Conservation (phyloP, 495 filamentous ascomycete genomes). For the Lasiosphaeriaceae sp. region DNA sequence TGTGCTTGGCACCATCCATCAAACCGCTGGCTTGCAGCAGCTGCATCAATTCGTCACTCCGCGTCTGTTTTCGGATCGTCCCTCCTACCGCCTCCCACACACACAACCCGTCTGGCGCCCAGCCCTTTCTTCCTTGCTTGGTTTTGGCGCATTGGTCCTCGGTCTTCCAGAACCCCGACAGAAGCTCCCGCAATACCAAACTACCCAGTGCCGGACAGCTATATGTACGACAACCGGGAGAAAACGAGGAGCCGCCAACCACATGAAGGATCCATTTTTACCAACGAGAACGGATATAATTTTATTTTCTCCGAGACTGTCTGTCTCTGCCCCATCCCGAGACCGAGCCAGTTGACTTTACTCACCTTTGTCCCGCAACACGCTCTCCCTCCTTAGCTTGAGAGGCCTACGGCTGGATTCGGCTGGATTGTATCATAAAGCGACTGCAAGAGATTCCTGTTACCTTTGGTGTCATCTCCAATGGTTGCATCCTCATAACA, state of each 20-base stretch:
- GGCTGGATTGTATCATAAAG: too few species aligned
- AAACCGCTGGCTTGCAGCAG: not conserved
- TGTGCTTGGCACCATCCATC: not conserved
- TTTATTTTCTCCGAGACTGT: too few species aligned
- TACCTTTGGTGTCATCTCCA: not conserved
- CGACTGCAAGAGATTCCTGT: not conserved
- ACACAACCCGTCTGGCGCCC: not conserved
- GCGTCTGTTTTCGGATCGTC: constrained; percentile 5
- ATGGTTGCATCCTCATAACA: not conserved
- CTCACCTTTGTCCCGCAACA: too few species aligned
- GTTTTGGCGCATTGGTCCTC: not conserved
- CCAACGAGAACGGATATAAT: too few species aligned
- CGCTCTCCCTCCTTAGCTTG: too few species aligned
- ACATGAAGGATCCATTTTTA: not conserved
- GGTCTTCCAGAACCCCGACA: constrained; percentile 19
- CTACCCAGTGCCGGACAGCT: not conserved
- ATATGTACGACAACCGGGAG: not conserved
- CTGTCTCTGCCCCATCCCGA: too few species aligned
- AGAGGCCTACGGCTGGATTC: too few species aligned
- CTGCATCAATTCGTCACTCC: constrained; percentile 8
- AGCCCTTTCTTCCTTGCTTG: too few species aligned
- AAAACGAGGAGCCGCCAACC: not conserved
- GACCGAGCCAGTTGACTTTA: too few species aligned
- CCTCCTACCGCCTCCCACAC: not conserved
- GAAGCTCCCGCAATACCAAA: constrained; percentile 7